Conservation (phyloP, 2,329 filamentous ascomycete species). For the Fusarium hainanense region DNA sequence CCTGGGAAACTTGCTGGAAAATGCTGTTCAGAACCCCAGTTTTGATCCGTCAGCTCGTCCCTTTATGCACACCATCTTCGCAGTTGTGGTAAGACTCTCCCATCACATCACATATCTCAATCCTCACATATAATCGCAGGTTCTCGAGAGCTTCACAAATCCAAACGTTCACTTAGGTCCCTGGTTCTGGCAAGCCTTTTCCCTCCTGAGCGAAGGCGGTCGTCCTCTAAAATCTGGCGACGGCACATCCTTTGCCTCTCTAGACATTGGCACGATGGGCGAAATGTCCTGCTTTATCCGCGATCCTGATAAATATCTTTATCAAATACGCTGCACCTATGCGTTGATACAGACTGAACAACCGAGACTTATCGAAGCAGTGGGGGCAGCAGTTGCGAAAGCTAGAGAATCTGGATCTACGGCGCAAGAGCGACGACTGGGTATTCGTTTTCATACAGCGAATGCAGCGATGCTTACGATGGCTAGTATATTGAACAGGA, state of each 20-base stretch:
- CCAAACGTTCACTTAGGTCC: not conserved
- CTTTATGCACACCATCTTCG: not conserved
- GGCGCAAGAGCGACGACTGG: not conserved
- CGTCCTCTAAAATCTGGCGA: not conserved
- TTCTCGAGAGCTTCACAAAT: constrained; percentile 13
- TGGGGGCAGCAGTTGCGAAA: not conserved
- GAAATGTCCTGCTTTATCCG: constrained; percentile 14
- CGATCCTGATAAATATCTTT: not conserved
- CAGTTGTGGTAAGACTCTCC: not conserved
- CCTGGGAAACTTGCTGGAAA: not conserved
- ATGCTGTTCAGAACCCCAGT: not conserved
- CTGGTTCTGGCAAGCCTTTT: constrained; percentile 21
- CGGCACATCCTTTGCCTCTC: not conserved
- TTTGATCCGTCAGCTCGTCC: not conserved
- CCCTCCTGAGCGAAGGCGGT: rapidly evolving
- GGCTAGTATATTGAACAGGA: not conserved
- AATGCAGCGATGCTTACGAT: not conserved
- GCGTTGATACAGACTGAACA: not conserved
- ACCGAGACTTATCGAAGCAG: not conserved
- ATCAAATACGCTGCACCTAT: constrained; percentile 15
- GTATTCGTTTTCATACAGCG: constrained; percentile 4
- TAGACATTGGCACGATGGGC: not conserved
- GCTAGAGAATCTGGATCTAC: not conserved
- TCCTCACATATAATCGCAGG: not conserved
- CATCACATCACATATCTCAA: not conserved